Evolutionary conservation across 495 filamentous ascomycete species (phyloP), one percentile per base, ranked within the genome.

Genomic region (Aeminium ludgeri): DNA sequence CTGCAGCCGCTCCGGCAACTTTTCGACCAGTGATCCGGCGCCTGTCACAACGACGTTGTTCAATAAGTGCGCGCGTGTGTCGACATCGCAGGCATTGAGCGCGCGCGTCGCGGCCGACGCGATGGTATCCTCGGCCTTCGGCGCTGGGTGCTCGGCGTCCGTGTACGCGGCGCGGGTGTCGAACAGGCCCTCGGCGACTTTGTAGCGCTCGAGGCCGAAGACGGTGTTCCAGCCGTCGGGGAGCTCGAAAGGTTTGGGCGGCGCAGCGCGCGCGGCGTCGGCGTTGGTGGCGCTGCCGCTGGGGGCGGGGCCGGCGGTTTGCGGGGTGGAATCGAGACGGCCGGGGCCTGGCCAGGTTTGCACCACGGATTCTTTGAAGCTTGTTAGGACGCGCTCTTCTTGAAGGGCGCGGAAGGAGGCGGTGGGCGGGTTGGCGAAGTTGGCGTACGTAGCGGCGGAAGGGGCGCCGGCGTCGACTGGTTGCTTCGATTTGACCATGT

Each of bases 321-420:
- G 75, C 3, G 25, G n/a, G 25, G 38, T 27, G 1, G 38, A 17
- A 6, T 47, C 43, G 41, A 80, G 73, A 17, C 72, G 69, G 39
- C 78, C 79, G 0, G 82, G 82, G 1, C 85, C 84, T n/a, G 70
- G 68, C 87, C 87, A 96, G 20, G 86, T 73, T 55, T 92, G 81
- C 19, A 95, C 87, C 33, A 94, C 85, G 35, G 78, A 87, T 64
- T 97, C 91, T 64, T 97, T 97, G 68, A 95, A 97, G 55, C 94
- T 83, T 30, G 79, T 82, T 17, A 96, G 62, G 11, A 94, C 79
- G 33, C 89, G 82, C 52, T 96, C 91, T 67, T 97, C 91, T 59
- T 95, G 73, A 20, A 84, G 71, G 12, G 65, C 65, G 47, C 80
- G 75, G 69, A 83, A 96, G 23, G 78, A 80, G 3, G 68, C 68